phyloP scores from a whole-genome alignment of 306 rosid genomes.

The Rosa persica region DNA sequence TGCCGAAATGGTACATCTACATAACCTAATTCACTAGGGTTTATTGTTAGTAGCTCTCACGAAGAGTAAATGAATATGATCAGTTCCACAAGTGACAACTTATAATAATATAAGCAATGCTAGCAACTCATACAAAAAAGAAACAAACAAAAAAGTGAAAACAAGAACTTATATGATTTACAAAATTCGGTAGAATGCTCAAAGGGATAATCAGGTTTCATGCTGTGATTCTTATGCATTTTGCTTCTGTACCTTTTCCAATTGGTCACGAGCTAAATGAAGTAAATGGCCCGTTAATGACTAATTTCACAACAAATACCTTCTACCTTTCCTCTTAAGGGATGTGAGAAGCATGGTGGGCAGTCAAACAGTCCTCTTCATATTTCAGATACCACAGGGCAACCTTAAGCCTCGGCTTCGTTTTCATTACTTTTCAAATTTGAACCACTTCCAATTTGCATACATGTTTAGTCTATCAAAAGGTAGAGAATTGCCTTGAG shows the following conservation, averaged over 20 bases:
- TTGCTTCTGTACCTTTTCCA: not conserved
- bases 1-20: not conserved
- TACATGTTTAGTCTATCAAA: constrained; percentile 61
- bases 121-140: not conserved
- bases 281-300: not conserved
- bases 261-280: constrained; percentile 4
- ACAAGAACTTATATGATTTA: not conserved
- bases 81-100: not conserved
- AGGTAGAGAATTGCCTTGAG: constrained; percentile 33
- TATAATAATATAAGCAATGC: not conserved
- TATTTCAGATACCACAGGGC: not conserved
- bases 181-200: constrained; percentile 21
- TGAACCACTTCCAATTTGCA: constrained; percentile 92
- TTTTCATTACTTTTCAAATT: constrained; percentile 53
- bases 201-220: not conserved
- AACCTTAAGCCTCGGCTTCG: constrained; percentile 10
- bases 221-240: not conserved
- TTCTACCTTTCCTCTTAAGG: not conserved
- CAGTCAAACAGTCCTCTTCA: not conserved
- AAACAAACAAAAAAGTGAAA: not conserved
- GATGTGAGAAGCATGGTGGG: constrained; percentile 1
- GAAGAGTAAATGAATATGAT: not conserved
- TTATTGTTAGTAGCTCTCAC: not conserved
- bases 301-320: not conserved
- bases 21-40: not conserved